These are phyloP conservation scores for Annulohypoxylon maeteangense DNA, from an alignment of 495 filamentous ascomycete genomes.

Conservation along the genomic window DNA sequence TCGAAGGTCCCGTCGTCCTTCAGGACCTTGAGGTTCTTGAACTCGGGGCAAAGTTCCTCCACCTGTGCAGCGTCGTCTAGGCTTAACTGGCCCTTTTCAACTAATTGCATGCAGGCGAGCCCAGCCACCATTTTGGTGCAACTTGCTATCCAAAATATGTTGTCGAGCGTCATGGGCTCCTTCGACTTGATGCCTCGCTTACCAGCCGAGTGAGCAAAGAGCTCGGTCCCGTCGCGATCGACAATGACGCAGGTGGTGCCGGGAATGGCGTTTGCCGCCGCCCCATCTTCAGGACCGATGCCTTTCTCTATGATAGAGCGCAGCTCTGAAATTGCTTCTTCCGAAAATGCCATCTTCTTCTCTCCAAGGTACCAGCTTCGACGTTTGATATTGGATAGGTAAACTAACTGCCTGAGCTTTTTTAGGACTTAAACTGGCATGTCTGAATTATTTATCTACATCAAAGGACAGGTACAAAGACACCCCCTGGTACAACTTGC, in stretches of 20 bases:
- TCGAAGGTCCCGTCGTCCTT: conserved; percentile 57
- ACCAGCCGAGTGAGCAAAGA: conserved; percentile 62
- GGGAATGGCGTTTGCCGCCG: conserved; percentile 49
- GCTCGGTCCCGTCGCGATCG: conserved; percentile 58
- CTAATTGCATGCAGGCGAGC: conserved; percentile 70
- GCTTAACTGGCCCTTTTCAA: conserved; percentile 63
- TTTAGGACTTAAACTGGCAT: background rate
- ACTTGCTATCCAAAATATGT: conserved; percentile 68
- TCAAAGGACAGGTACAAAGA: background rate
- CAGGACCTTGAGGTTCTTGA: conserved; percentile 62
- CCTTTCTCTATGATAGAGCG: conserved; percentile 32
- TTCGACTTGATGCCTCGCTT: conserved; percentile 50
- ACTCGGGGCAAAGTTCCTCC: conserved; percentile 61
- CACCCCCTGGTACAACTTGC: background rate
- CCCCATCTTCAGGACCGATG: conserved; percentile 1
- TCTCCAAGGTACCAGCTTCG: background rate
- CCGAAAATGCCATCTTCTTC: conserved; percentile 25
- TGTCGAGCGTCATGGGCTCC: conserved; percentile 61
- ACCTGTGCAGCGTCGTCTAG: conserved; percentile 63
- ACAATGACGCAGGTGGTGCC: conserved; percentile 61
- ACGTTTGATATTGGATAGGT: background rate
- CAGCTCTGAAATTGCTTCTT: conserved; percentile 20
- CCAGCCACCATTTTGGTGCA: conserved; percentile 67
- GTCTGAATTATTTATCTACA: background rate
- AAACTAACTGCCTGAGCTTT: background rate